These are phyloP conservation scores for Diaporthe aspalathi DNA, from an alignment of 2,329 filamentous ascomycete species.

Conservation along the genomic window DNA sequence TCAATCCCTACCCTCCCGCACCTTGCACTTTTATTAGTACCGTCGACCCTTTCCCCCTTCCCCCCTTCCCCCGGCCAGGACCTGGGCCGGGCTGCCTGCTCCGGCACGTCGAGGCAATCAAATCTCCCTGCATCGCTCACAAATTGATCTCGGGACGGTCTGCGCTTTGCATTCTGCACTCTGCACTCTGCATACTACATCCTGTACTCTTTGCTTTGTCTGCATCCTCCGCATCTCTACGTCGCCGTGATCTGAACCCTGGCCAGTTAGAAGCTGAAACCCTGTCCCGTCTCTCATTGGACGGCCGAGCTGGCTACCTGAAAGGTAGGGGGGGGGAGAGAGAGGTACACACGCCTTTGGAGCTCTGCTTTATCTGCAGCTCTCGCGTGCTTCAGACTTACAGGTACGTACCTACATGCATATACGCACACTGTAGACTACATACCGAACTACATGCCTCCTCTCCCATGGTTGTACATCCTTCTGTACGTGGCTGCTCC, in stretches of 20 bases:
- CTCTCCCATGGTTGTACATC: no score
- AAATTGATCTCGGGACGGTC: slow-evolving; percentile 26
- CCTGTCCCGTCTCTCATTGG: slow-evolving; percentile 10
- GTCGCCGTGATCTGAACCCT: neutral
- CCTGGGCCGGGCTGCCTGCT: neutral
- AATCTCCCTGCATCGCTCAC: slow-evolving; percentile 26
- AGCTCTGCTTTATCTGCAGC: neutral
- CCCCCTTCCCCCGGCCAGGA: neutral
- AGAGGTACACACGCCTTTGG: neutral
- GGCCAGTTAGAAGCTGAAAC: neutral
- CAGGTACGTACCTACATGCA: neutral
- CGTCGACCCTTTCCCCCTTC: no score
- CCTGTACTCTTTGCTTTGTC: neutral
- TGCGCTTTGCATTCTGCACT: slow-evolving; percentile 9
- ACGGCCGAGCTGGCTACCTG: slow-evolving; percentile 1
- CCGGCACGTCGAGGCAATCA: slow-evolving; percentile 21
- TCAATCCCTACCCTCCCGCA: neutral
- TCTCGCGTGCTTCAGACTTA: neutral
- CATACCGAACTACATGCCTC: no score
- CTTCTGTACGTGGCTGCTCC: neutral
- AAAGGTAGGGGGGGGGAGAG: neutral
- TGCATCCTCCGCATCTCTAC: neutral
- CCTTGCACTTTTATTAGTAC: slow-evolving; percentile 23
- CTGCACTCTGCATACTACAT: neutral
- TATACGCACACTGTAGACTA: no score